Evolutionary conservation across 1,284 basidiomycete genomes (phyloP).

Genomic region (Trichosporon sp.): DNA sequence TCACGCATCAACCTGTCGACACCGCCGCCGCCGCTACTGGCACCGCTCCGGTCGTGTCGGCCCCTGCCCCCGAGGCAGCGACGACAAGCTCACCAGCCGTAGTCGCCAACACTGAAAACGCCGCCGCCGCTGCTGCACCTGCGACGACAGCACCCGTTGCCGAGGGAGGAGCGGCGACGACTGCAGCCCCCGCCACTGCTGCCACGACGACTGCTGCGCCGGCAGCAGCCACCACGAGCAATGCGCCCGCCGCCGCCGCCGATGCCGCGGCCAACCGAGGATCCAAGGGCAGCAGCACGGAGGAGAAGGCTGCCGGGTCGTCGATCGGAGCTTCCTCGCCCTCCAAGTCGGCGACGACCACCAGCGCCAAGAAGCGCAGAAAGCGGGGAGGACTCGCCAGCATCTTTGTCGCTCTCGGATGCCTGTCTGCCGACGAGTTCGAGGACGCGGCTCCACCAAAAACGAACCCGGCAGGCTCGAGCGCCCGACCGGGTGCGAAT

Average conservation of each 20-base stretch:
- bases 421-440: slow-evolving; percentile 39
- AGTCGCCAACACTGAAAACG: neutral
- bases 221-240: neutral
- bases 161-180: neutral
- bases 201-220: neutral
- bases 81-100: neutral
- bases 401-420: slow-evolving; percentile 37
- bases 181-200: neutral
- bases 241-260: neutral
- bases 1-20: neutral
- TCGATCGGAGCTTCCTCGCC: neutral
- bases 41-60: neutral
- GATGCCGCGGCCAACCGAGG: neutral
- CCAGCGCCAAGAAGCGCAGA: slow-evolving; percentile 33
- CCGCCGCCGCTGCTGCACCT: neutral
- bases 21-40: neutral
- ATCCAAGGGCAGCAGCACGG: neutral
- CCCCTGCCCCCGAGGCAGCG: neutral
- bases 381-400: slow-evolving; percentile 38
- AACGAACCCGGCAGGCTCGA: slow-evolving; percentile 8
- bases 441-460: slow-evolving; percentile 30
- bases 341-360: slow-evolving; percentile 1
- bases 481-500: neutral
- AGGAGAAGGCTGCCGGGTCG: slow-evolving; percentile 6
- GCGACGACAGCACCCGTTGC: neutral